phyloP scores from a whole-genome alignment of 2,329 filamentous ascomycete genomes.

The Daldinia sp. region DNA sequence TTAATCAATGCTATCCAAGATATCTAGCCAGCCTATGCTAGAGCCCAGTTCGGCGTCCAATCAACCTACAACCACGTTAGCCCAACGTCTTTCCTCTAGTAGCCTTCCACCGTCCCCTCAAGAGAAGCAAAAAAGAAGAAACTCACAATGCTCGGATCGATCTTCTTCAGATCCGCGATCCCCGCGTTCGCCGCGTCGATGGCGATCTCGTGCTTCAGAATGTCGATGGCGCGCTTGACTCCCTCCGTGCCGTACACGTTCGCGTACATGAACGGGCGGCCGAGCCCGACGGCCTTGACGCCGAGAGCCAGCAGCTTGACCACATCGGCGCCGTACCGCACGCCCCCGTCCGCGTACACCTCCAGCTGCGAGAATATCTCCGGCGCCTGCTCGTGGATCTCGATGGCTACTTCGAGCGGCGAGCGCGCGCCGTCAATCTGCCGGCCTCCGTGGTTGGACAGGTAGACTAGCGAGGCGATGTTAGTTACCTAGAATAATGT shows the following conservation, averaged over 20 bases:
- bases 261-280: slow-evolving; percentile 61
- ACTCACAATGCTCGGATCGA: slow-evolving; percentile 43
- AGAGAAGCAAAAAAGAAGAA: background rate
- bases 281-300: slow-evolving; percentile 55
- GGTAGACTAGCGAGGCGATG: slow-evolving; percentile 41
- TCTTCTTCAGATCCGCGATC: slow-evolving; percentile 46
- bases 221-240: slow-evolving; percentile 56
- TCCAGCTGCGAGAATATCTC: slow-evolving; percentile 50
- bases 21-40: background rate
- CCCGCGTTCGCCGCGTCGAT: slow-evolving; percentile 50
- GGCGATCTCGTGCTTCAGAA: slow-evolving; percentile 60
- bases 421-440: slow-evolving; percentile 51
- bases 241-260: slow-evolving; percentile 61
- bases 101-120: background rate
- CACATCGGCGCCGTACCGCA: slow-evolving; percentile 53
- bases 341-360: slow-evolving; percentile 53
- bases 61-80: slow-evolving; percentile 27
- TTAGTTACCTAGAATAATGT: background rate
- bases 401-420: slow-evolving; percentile 50
- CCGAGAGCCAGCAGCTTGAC: slow-evolving; percentile 54
- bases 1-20: background rate
- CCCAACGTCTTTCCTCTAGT: background rate
- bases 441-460: slow-evolving; percentile 55
- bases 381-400: slow-evolving; percentile 49
- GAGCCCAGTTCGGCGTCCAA: slow-evolving; percentile 35